These are phyloP conservation scores for Jackrogersella minutella DNA, from an alignment of 495 filamentous ascomycete species.

Conservation along the genomic window DNA sequence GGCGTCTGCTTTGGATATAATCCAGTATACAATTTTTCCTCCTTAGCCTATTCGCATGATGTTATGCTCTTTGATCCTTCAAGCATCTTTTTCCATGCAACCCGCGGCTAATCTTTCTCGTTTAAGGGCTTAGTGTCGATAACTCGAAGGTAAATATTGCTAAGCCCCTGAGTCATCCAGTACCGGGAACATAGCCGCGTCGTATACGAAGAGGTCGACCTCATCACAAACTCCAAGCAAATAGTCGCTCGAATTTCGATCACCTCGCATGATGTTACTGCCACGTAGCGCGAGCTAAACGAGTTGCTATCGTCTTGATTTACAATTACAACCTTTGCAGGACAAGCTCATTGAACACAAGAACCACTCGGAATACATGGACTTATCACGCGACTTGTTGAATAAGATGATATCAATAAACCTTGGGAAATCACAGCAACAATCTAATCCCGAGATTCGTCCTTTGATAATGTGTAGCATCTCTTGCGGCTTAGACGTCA, in stretches of 20 bases:
- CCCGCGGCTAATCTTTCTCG: slow-evolving; percentile 26
- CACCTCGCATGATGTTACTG: slow-evolving; percentile 19
- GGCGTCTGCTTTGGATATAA: slow-evolving; percentile 9
- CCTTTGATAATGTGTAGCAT: neutral
- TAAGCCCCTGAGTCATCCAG: neutral
- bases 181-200: slow-evolving; percentile 4
- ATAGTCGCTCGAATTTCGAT: neutral
- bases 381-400: neutral
- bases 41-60: neutral
- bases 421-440: neutral
- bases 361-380: neutral
- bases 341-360: neutral
- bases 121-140: slow-evolving; percentile 5
- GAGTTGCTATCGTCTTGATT: neutral
- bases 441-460: neutral
- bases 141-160: neutral
- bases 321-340: neutral
- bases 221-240: neutral
- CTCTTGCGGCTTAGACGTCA: neutral
- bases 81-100: slow-evolving; percentile 1
- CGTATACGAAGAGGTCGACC: neutral
- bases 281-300: slow-evolving; percentile 19
- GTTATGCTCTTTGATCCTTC: neutral
- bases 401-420: neutral
- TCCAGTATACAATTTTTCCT: slow-evolving; percentile 3